Percentiles rank a stretch among this genome's conserved stretches.
Evolutionary conservation across 306 rosid genomes (phyloP).

Genomic region (Cucumis melo): DNA sequence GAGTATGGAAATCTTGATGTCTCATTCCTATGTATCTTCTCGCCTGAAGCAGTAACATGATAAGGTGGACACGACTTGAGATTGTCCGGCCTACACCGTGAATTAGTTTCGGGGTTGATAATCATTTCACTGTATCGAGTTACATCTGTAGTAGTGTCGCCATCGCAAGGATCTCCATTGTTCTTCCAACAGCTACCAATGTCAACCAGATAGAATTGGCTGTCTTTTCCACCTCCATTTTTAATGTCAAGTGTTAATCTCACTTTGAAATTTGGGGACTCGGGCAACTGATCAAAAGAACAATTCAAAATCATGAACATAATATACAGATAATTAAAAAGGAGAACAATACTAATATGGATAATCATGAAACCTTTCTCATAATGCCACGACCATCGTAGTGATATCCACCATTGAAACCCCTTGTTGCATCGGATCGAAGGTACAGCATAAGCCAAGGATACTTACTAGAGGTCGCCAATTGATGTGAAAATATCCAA

Average conservation of each 20-base stretch:
- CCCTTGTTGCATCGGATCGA: slow-evolving; percentile 36
- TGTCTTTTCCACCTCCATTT: slow-evolving; percentile 35
- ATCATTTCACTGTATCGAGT: slow-evolving; percentile 49
- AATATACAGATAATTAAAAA: too few species aligned
- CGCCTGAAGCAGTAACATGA: slow-evolving; percentile 27
- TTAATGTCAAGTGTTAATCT: slow-evolving; percentile 25
- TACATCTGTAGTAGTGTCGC: slow-evolving; percentile 30
- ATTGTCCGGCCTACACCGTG: slow-evolving; percentile 28
- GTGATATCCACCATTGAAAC: slow-evolving; percentile 47
- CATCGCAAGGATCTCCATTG: slow-evolving; percentile 33
- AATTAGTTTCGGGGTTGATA: slow-evolving; percentile 29
- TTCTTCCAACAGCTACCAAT: slow-evolving; percentile 54
- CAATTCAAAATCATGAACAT: not conserved
- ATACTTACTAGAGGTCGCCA: slow-evolving; percentile 34
- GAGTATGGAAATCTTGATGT: slow-evolving; percentile 39
- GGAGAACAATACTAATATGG: too few species aligned
- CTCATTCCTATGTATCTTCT: slow-evolving; percentile 29
- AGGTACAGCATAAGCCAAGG: slow-evolving; percentile 51
- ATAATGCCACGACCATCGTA: slow-evolving; percentile 35
- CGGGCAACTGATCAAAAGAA: slow-evolving; percentile 19
- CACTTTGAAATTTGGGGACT: slow-evolving; percentile 39
- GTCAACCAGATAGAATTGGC: slow-evolving; percentile 36
- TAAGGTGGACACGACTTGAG: slow-evolving; percentile 36
- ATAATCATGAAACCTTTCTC: slow-evolving; percentile 18
- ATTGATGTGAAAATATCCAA: slow-evolving; percentile 31